Evolutionary conservation across 345 rosid genomes (phyloP), one percentile per base, ranked within the genome.

Genomic region (Excoecaria cochinchinensis): DNA sequence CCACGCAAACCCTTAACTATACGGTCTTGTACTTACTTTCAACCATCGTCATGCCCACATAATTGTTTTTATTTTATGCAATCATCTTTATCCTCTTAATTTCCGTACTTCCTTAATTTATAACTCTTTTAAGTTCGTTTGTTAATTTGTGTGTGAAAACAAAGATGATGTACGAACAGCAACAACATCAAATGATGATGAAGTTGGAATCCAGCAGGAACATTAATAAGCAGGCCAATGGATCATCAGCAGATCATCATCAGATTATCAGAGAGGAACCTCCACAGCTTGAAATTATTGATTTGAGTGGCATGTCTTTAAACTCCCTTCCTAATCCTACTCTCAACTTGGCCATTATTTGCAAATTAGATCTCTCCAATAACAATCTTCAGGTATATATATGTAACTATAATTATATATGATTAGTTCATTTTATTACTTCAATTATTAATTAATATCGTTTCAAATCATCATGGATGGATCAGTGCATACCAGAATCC

Each of bases 401-500:
- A 31, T n/a, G n/a, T 31, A 31, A 2, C 31, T 31, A 31, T 31
- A 44, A 44, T 44, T 44, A 44, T 44, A 5, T 3, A 44, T 44
- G 48, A 44, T 44, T 44, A 44, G 5, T 44, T 44, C 7, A 6
- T 44, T 31, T 31, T 6, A 44, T 44, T 44, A 44, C 7, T 42
- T 8, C 46, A 4, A 8, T 8, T 42, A 42, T 42, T 42, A 4
- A 42, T 42, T 42, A 42, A 42, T 31, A 31, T 31, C 31, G 31
- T 31, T 31, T 31, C 31, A 31, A 31, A 31, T 44, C 10, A 10
- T 44, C 7, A 44, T 44, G 7, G 8, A 42, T 42, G 8, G 0
- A 44, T 44, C 48, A 44, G 97, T 86, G 36, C 44, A 90, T 94
- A 84, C 95, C 97, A 21, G 98, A 94, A 77, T 94, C 98, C 0